A percentile compares a stretch with the other conserved stretches of the same genome.
Conservation (phyloP, 768 basidiomycete species). For the Termitomyces bulborhizus region DNA sequence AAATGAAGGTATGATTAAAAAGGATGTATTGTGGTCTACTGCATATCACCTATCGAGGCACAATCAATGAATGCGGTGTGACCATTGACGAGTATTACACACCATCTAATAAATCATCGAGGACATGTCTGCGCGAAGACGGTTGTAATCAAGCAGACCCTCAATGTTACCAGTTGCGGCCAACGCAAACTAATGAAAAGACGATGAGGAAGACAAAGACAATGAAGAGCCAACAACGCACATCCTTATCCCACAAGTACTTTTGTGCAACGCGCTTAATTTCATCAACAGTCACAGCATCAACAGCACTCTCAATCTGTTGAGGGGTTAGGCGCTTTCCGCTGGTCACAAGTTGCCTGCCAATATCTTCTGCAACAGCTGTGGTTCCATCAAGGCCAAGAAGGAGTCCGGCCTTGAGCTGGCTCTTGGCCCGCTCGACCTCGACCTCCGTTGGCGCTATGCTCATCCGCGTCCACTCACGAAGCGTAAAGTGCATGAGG, state of each 20-base stretch:
- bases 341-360: conserved; percentile 93
- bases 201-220: conserved; percentile 6
- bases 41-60: conserved; percentile 1
- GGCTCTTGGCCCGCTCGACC: conserved; percentile 97
- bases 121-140: conserved; percentile 78
- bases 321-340: conserved; percentile 86
- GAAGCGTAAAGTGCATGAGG: conserved; percentile 87
- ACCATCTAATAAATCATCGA: conserved; percentile 63
- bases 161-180: conserved; percentile 89
- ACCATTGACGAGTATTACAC: background rate
- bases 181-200: conserved; percentile 55
- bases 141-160: conserved; percentile 92
- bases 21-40: conserved; percentile 10
- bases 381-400: conserved; percentile 94
- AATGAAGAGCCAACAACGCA: conserved; percentile 29
- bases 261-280: conserved; percentile 94
- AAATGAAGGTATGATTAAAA: conserved; percentile 1
- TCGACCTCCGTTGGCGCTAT: conserved; percentile 77
- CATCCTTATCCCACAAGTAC: conserved; percentile 96
- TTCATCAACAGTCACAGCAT: conserved; percentile 82
- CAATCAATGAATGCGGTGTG: background rate
- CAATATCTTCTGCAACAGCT: conserved; percentile 96
- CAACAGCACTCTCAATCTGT: conserved; percentile 90
- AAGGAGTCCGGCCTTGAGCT: conserved; percentile 91
- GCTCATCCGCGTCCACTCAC: conserved; percentile 95